Conservation (phyloP, 2,329 filamentous ascomycete species). For the Monosporascus ibericus region DNA sequence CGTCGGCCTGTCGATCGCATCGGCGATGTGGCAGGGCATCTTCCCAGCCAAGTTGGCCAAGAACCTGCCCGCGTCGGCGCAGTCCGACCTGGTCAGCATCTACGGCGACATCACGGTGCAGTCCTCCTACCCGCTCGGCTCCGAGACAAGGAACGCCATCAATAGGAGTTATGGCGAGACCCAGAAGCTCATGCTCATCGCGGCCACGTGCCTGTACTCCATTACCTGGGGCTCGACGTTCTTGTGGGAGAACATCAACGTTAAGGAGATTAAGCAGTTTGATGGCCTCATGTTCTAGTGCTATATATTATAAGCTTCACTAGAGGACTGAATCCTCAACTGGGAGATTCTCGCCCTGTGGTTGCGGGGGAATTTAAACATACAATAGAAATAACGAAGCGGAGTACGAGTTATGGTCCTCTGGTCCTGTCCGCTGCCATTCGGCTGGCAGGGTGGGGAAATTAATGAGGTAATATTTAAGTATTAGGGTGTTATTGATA, state of each 20-base stretch:
- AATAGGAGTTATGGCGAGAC: conserved; percentile 48
- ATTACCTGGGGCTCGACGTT: conserved; percentile 33
- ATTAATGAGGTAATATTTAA: too few species aligned
- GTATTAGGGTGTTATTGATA: too few species aligned
- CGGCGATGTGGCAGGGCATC: conserved; percentile 54
- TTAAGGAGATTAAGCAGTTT: conserved; percentile 31
- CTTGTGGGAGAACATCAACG: conserved; percentile 35
- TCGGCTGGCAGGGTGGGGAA: too few species aligned
- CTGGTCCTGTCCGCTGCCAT: too few species aligned
- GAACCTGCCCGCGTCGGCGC: conserved; percentile 39
- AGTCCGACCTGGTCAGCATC: conserved; percentile 36
- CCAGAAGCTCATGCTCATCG: conserved; percentile 37
- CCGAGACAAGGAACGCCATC: conserved; percentile 42
- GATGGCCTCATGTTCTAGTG: conserved; percentile 19
- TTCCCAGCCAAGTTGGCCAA: conserved; percentile 44
- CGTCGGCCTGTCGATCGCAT: conserved; percentile 51
- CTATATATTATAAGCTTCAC: too few species aligned
- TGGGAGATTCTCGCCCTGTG: not conserved
- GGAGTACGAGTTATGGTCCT: too few species aligned
- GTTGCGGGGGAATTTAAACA: too few species aligned
- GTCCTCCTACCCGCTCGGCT: conserved; percentile 43
- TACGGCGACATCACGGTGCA: conserved; percentile 48
- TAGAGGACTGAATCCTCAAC: not conserved
- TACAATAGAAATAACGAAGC: too few species aligned
- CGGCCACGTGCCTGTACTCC: conserved; percentile 25